Base-by-base conservation (phyloP, 2,329 filamentous ascomycete genomes). In the Claviceps cyperi region DNA sequence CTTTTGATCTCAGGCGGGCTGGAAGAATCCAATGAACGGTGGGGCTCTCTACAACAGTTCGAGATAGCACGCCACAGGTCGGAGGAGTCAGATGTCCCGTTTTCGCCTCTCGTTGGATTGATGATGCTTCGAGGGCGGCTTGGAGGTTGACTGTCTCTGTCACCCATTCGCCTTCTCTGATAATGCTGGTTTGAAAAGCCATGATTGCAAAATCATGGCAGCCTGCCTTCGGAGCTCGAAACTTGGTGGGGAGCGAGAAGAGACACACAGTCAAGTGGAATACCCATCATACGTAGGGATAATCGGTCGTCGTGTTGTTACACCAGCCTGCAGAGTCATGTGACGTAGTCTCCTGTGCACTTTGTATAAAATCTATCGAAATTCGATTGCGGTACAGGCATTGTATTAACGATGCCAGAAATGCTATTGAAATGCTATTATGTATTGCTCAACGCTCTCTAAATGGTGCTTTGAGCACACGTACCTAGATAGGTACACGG, bases 11-110 rank as follows among this genome's bases (percentile, higher is more conserved):
- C 52, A 97, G 71, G 52, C 83, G 79, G n/a, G 83, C 86, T 13
- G 89, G 86, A 14, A 95, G 69, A 43, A 96, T 83, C 71, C 78
- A 84, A 60, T 83, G 83, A 50, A 84, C 76, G 37, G 84, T 71
- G 1, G 90, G 85, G 54, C 86, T 94, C 49, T 81, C 77, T 47
- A 91, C 71, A 32, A 94, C 64, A 0, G 90, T 95, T 59, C 78
- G 81, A 1, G 87, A 87, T 44, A 97, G 72, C 35, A 97, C 61
- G 4, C 88, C 92, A 52, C 82, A 76, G 19, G 65, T 67, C 5
- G 83, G 79, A 32, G 70, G 66, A 47, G 67, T 50, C 59, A 65
- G 59, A 47, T 54, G 61, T 35, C 58, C 63, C 19, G 59, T 62
- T 35, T 61, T 58, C 5, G 60, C 50, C 41, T 57, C 57, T 52